Evolutionary conservation across 108 stramenopile genomes (phyloP), one percentile per base, ranked within the genome.

Genomic region (Halocafeteria seosinensis): DNA sequence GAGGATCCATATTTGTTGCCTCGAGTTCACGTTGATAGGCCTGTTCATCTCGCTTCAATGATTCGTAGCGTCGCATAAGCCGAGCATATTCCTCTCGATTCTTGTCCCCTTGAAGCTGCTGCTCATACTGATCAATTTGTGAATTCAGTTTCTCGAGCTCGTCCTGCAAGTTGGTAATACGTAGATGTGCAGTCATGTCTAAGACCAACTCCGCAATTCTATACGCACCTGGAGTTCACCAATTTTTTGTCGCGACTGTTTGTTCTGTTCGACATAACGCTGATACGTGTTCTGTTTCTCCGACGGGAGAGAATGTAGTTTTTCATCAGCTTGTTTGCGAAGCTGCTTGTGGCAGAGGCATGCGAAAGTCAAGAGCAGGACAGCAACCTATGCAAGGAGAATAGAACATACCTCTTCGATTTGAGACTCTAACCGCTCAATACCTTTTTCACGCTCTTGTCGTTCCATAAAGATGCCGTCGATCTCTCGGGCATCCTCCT

Each of bases 391-490:
- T n/a, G n/a, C n/a, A n/a, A n/a, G n/a, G n/a, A n/a, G n/a, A n/a
- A n/a, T n/a, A n/a, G n/a, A n/a, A n/a, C n/a, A n/a, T n/a, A n/a
- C n/a, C n/a, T 63, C 61, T 9, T 17, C 50, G 32, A 78, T 75
- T 62, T 71, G 55, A 0, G 50, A 62, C 60, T 84, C 83, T 0
- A 79, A 4, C 26, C 77, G 51, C 28, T 68, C 31, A 0, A 71
- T 73, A 11, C 36, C 75, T 38, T 55, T 21, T 27, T 84, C 77
- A 12, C 65, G 24, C 31, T 78, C 67, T 70, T 82, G 70, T 55
- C 78, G 71, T 35, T 51, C 38, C 60, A 84, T 30, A 36, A 84
- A 84, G 12, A 80, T 65, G 26, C 58, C 50, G 62, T 84, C 83
- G 36, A 82, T 37, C 25, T 71, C 76, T 25, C 64, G 73, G 6